A percentile compares a stretch with the other conserved stretches of the same genome.
Conservation (phyloP, 108 stramenopile genomes). For the Cyclostephanos tholiformis region DNA sequence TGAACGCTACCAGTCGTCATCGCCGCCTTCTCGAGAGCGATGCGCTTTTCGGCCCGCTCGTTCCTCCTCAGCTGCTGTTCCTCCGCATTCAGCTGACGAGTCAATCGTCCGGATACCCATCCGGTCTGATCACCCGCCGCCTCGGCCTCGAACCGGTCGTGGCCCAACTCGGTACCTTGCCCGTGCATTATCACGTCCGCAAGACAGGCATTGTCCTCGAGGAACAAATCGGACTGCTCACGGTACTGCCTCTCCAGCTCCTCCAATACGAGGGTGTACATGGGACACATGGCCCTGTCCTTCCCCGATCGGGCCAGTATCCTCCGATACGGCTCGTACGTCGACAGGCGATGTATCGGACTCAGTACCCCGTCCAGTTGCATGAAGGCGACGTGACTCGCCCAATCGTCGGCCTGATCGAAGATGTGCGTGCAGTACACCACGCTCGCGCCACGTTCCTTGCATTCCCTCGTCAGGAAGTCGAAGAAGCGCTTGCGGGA, state of each 20-base stretch:
- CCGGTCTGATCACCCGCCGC: constrained; percentile 33
- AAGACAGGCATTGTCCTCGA: constrained; percentile 38
- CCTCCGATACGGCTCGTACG: constrained; percentile 44
- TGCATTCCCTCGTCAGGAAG: constrained; percentile 71
- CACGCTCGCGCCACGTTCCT: constrained; percentile 64
- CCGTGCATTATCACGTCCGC: constrained; percentile 37
- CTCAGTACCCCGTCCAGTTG: constrained; percentile 40
- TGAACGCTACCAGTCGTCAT: too few species aligned
- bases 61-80: constrained; percentile 9
- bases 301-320: constrained; percentile 34
- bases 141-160: constrained; percentile 25
- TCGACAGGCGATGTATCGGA: constrained; percentile 29
- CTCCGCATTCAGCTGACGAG: constrained; percentile 29
- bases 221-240: constrained; percentile 19
- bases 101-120: constrained; percentile 42
- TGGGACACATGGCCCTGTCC: constrained; percentile 49
- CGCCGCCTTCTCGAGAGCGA: constrained; percentile 3
- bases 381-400: constrained; percentile 54
- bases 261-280: constrained; percentile 53
- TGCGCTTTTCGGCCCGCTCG: constrained; percentile 14
- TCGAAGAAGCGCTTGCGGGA: constrained; percentile 43
- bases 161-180: constrained; percentile 29
- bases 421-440: constrained; percentile 90
- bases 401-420: constrained; percentile 84
- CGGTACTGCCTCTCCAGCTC: constrained; percentile 50